These are phyloP conservation scores for Striga asiatica DNA, from an alignment of 257 asterid species.

Conservation along the genomic window DNA sequence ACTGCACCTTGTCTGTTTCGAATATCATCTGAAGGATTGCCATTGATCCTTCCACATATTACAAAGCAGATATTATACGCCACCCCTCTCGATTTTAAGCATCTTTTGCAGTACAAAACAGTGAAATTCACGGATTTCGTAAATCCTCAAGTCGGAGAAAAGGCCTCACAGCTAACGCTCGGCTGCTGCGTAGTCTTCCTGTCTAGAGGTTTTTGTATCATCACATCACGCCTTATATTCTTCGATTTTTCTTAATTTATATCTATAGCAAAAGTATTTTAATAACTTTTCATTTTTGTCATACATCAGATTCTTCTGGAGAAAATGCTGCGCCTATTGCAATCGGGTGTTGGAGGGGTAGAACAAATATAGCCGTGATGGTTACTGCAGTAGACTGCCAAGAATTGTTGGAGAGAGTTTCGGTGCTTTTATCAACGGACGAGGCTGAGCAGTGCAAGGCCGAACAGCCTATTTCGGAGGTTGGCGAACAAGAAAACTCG, in stretches of 20 bases:
- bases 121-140: slow-evolving; percentile 67
- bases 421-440: slow-evolving; percentile 23
- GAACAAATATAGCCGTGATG: slow-evolving; percentile 67
- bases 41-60: slow-evolving; percentile 69
- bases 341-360: slow-evolving; percentile 91
- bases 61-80: slow-evolving; percentile 76
- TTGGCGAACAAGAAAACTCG: slow-evolving; percentile 13
- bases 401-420: slow-evolving; percentile 64
- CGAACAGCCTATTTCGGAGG: slow-evolving; percentile 15
- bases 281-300: too few relatives aligned
- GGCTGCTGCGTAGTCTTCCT: slow-evolving; percentile 84
- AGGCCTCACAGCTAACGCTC: slow-evolving; percentile 53
- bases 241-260: not conserved
- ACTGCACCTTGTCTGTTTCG: slow-evolving; percentile 70
- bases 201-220: slow-evolving; percentile 43
- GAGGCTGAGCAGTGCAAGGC: slow-evolving; percentile 9
- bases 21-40: slow-evolving; percentile 97
- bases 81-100: slow-evolving; percentile 63
- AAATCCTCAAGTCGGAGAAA: slow-evolving; percentile 44
- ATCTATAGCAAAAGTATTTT: slow-evolving; percentile 46
- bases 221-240: too few relatives aligned
- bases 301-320: slow-evolving; percentile 25
- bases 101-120: slow-evolving; percentile 67
- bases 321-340: slow-evolving; percentile 46
- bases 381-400: slow-evolving; percentile 68